Conservation (phyloP, 1,284 basidiomycete species). For the Ustilago loliicola region DNA sequence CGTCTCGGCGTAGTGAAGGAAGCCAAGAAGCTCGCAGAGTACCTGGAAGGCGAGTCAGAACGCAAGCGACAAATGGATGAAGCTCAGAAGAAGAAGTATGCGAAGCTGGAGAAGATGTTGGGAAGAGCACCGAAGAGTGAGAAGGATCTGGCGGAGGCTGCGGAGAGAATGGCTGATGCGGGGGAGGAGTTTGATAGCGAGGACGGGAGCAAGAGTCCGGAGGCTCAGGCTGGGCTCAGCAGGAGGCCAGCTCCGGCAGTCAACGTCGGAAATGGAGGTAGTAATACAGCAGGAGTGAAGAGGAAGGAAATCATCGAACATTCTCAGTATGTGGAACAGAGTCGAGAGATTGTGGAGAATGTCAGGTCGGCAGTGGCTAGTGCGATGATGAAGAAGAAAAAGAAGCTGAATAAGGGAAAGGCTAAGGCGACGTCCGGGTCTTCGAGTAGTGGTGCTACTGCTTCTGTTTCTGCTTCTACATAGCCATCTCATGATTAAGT, state of each 20-base stretch:
- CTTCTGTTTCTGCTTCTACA: slow-evolving; percentile 32
- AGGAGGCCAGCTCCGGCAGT: neutral
- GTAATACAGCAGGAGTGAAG: slow-evolving; percentile 77
- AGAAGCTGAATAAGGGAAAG: slow-evolving; percentile 46
- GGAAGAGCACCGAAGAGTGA: slow-evolving; percentile 58
- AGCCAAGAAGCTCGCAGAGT: slow-evolving; percentile 91
- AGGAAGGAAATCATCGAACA: slow-evolving; percentile 85
- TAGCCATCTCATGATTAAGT: neutral
- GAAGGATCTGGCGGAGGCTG: slow-evolving; percentile 69
- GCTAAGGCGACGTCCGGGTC: slow-evolving; percentile 16
- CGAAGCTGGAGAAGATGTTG: slow-evolving; percentile 79
- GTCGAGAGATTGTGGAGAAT: slow-evolving; percentile 88
- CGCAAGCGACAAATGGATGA: slow-evolving; percentile 78
- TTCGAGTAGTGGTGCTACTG: slow-evolving; percentile 1
- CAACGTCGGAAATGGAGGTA: neutral
- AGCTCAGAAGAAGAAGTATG: slow-evolving; percentile 82
- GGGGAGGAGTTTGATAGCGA: slow-evolving; percentile 54
- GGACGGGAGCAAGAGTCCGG: slow-evolving; percentile 22
- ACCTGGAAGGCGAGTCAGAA: slow-evolving; percentile 86
- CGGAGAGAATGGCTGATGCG: slow-evolving; percentile 62
- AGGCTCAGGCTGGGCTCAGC: slow-evolving; percentile 22
- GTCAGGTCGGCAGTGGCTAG: slow-evolving; percentile 88
- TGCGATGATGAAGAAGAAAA: slow-evolving; percentile 60
- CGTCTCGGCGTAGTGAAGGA: slow-evolving; percentile 94
- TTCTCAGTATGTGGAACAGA: slow-evolving; percentile 90